Evolutionary conservation across 371 early-diverging fungal species (phyloP), one percentile per base, ranked within the genome.

Genomic region (Mycotypha africana): DNA sequence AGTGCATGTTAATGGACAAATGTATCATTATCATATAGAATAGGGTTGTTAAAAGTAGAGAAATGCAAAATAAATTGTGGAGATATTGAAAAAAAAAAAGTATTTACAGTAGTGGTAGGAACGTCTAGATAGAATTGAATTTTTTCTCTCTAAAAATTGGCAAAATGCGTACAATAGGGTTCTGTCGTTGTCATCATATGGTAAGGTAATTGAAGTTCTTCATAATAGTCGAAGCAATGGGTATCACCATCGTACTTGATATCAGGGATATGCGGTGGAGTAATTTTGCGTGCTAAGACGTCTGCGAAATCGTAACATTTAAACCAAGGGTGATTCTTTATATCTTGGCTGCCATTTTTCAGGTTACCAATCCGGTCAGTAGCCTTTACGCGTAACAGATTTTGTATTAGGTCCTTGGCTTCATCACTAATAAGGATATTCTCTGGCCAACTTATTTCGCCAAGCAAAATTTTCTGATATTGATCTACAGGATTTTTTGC

Each of bases 401-500:
- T 74, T 62, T 86, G 82, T 49, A 96, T 74, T 25, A 98, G 67
- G 74, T 95, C 93, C 55, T 86, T 87, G 19, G 93, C 88, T 9
- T 75, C 64, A 1, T 85, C 75, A 58, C 89, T 89, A 67, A 94
- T 85, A 62, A 98, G 93, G 24, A 92, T 95, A 58, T 80, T 80
- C 12, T 82, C 51, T 15, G 95, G 94, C 56, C 75, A 87, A 54
- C 73, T 69, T n/a, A 89, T 70, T 21, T 81, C 75, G 43, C 88
- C 84, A 1, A 82, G 79, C 49, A 93, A 68, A 48, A 98, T 95
- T 61, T 88, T 89, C 65, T 92, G 93, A 64, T 95, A 95, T 47
- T 93, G 72, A 43, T 86, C 82, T 56, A 91, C 82, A 21, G 91
- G 92, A 57, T 91, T 92, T 49, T 92, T 91, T 61, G 93, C 92